Base-by-base conservation (phyloP, 2,329 filamentous ascomycete species). In the Didymella arachidicola region DNA sequence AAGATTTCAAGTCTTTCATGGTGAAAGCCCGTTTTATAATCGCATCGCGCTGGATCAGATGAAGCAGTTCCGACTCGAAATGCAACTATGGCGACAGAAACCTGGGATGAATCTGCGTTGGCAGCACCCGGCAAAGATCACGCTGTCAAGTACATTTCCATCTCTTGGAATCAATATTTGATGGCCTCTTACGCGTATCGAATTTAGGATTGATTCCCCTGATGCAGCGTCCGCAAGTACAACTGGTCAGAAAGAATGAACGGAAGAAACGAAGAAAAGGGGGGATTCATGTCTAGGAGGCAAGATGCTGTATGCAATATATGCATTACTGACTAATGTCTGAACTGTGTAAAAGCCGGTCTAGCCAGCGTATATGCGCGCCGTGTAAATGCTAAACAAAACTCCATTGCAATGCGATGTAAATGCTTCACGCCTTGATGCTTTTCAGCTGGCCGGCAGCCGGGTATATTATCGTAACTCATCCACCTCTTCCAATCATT, bases 381-480 rank as follows among this genome's bases (percentile, higher is more conserved):
- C 56, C 50, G 11, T 50, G 56, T 54, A 59, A 59, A 59, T 59
- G 56, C 56, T 42, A 58, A 47, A 36, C 22, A 38, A 47, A 46
- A 59, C 46, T 36, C 38, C 25, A 39, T 18, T 26, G 56, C 56
- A 45, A 58, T 58, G 56, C 50, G 29, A 19, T 53, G 49, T 30
- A 58, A 58, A 58, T 58, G 56, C 49, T 43, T n/a, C 22, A 59
- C 56, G 32, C 56, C 56, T 53, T 50, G 22, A 59, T 59, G 56
- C 50, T 54, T 44, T 50, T 22, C 41, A 54, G 56, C 56, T 59
- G 56, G 56, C 56, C 56, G 56, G 56, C 56, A 59, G 56, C 56
- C 56, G 56, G 56, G 56, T 51, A 49, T 59, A 49, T 42, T 50
- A 43, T 54, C 56, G 46, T 59, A 14, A 46, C 27, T 59, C 56